Conservation (phyloP, 768 basidiomycete genomes). For the Lactifluus volemus region DNA sequence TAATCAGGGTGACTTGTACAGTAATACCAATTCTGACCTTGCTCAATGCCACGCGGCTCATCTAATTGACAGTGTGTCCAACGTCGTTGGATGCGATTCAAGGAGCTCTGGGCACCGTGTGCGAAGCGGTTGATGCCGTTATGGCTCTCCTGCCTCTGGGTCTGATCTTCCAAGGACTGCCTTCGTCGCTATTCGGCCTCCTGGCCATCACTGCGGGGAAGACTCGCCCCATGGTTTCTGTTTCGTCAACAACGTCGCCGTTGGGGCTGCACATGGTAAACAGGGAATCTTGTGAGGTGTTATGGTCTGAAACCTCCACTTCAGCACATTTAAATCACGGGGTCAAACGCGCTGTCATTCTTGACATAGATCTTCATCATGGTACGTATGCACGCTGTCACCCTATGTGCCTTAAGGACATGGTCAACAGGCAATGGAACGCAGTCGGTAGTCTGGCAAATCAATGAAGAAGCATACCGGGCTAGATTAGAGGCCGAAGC, state of each 20-base stretch:
- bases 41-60: not conserved
- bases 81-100: constrained; percentile 68
- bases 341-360: constrained; percentile 70
- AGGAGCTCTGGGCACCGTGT: constrained; percentile 75
- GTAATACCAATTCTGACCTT: constrained; percentile 36
- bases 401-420: not conserved
- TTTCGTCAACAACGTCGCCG: constrained; percentile 88
- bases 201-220: constrained; percentile 93
- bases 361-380: constrained; percentile 92
- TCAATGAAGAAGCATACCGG: constrained; percentile 81
- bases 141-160: constrained; percentile 20
- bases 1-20: constrained; percentile 75
- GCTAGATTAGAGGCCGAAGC: constrained; percentile 49
- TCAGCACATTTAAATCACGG: constrained; percentile 75
- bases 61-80: constrained; percentile 54
- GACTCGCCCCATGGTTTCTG: constrained; percentile 89
- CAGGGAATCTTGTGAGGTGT: not conserved
- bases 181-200: constrained; percentile 82
- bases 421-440: constrained; percentile 74
- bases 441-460: constrained; percentile 83
- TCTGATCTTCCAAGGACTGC: constrained; percentile 30
- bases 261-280: constrained; percentile 85
- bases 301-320: not conserved
- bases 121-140: constrained; percentile 78
- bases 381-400: constrained; percentile 34